These are phyloP conservation scores for Fusarium armeniacum DNA, from an alignment of 2,329 filamentous ascomycete genomes.

Conservation along the genomic window DNA sequence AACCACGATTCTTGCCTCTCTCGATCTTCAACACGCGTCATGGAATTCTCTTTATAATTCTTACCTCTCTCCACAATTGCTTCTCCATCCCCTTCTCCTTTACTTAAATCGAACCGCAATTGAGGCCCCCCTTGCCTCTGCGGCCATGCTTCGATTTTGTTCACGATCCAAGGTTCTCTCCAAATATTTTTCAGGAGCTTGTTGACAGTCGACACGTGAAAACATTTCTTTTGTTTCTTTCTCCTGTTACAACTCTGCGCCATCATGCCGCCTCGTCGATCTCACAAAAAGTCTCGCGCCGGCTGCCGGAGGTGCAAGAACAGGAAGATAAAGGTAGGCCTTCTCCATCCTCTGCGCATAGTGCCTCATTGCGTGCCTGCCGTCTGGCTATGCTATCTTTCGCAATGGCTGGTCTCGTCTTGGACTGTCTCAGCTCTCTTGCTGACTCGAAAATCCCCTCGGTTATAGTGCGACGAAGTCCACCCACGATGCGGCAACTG, in stretches of 20 bases:
- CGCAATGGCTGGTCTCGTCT: slow-evolving; percentile 9
- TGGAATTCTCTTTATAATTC: slow-evolving; percentile 42
- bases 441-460: slow-evolving; percentile 32
- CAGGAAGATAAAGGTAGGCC: slow-evolving; percentile 76
- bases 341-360: slow-evolving; percentile 20
- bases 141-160: slow-evolving; percentile 52
- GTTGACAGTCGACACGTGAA: slow-evolving; percentile 44
- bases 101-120: slow-evolving; percentile 23
- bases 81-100: slow-evolving; percentile 30
- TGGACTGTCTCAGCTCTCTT: slow-evolving; percentile 4
- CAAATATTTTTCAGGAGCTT: slow-evolving; percentile 42
- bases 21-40: slow-evolving; percentile 38
- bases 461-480: slow-evolving; percentile 72
- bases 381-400: slow-evolving; percentile 6
- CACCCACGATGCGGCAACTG: slow-evolving; percentile 77
- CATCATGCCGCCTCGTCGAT: slow-evolving; percentile 73
- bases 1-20: slow-evolving; percentile 46
- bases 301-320: slow-evolving; percentile 76
- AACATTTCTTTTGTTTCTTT: slow-evolving; percentile 12
- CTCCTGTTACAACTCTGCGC: slow-evolving; percentile 8
- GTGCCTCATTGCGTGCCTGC: slow-evolving; percentile 13
- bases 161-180: slow-evolving; percentile 47
- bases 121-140: slow-evolving; percentile 47
- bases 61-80: slow-evolving; percentile 36
- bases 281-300: slow-evolving; percentile 78